phyloP scores from a whole-genome alignment of 2,329 filamentous ascomycete species.

The Westerdykella sp. region DNA sequence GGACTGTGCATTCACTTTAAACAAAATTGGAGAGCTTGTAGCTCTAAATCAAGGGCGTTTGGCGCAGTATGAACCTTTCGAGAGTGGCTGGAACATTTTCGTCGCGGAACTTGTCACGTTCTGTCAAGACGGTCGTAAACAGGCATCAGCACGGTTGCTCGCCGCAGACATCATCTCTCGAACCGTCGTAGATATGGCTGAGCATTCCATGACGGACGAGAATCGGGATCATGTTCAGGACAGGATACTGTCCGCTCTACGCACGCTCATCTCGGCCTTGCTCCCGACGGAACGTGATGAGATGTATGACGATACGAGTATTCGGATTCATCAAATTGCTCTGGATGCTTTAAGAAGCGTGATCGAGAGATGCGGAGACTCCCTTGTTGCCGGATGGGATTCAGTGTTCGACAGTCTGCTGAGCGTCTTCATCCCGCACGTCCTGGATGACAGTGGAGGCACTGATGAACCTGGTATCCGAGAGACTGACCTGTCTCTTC shows the following conservation, averaged over 20 bases:
- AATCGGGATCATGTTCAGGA: slow-evolving; percentile 54
- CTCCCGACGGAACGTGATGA: slow-evolving; percentile 51
- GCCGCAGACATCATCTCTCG: slow-evolving; percentile 47
- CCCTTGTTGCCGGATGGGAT: slow-evolving; percentile 75
- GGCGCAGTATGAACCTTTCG: slow-evolving; percentile 57
- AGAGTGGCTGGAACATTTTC: slow-evolving; percentile 71
- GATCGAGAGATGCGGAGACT: slow-evolving; percentile 83
- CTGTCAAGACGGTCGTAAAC: slow-evolving; percentile 35
- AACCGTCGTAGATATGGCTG: slow-evolving; percentile 43
- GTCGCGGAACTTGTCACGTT: slow-evolving; percentile 49
- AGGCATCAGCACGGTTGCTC: slow-evolving; percentile 42
- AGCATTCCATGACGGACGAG: slow-evolving; percentile 47
- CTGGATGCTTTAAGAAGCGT: slow-evolving; percentile 76
- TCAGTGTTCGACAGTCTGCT: slow-evolving; percentile 79
- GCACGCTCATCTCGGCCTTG: slow-evolving; percentile 55
- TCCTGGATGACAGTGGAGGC: background rate
- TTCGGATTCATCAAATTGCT: slow-evolving; percentile 73
- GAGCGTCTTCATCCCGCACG: slow-evolving; percentile 57
- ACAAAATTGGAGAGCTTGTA: slow-evolving; percentile 44
- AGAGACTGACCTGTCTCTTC: background rate
- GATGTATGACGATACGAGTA: slow-evolving; percentile 56
- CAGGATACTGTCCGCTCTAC: slow-evolving; percentile 63
- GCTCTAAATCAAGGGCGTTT: slow-evolving; percentile 53
- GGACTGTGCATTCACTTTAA: slow-evolving; percentile 45
- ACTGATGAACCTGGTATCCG: slow-evolving; percentile 25